A percentile compares a stretch with the other conserved stretches of the same genome.
Evolutionary conservation across 2,329 filamentous ascomycete species (phyloP).

Genomic region (Hypoxylon sp.): DNA sequence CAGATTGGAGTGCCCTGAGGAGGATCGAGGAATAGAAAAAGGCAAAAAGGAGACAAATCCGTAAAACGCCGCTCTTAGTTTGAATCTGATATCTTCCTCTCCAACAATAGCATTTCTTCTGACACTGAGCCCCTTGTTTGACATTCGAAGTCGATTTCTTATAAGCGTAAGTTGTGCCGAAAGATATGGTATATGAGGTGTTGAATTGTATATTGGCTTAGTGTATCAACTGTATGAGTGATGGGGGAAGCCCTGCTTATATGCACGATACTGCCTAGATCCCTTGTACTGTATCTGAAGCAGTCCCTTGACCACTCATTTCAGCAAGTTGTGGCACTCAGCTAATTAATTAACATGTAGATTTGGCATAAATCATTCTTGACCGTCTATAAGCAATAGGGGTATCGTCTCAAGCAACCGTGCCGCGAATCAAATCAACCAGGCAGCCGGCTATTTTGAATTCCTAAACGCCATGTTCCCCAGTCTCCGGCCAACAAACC

Average conservation of each 20-base stretch:
- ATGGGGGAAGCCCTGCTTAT: no score
- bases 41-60: background rate
- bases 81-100: background rate
- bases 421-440: background rate
- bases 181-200: no score
- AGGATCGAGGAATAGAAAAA: background rate
- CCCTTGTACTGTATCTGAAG: no score
- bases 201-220: no score
- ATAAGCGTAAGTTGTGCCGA: background rate
- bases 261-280: no score
- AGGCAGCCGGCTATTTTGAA: background rate
- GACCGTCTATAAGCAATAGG: slow-evolving; percentile 8
- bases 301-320: no score
- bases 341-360: background rate
- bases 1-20: background rate
- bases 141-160: background rate
- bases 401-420: slow-evolving; percentile 28
- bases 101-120: background rate
- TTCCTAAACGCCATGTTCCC: slow-evolving; percentile 1
- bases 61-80: slow-evolving; percentile 3
- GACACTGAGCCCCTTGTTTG: background rate
- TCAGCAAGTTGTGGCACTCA: no score
- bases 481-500: background rate
- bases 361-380: background rate
- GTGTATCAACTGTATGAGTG: no score